Conservation (phyloP, 2,329 filamentous ascomycete species). For the Alternaria postmessia region DNA sequence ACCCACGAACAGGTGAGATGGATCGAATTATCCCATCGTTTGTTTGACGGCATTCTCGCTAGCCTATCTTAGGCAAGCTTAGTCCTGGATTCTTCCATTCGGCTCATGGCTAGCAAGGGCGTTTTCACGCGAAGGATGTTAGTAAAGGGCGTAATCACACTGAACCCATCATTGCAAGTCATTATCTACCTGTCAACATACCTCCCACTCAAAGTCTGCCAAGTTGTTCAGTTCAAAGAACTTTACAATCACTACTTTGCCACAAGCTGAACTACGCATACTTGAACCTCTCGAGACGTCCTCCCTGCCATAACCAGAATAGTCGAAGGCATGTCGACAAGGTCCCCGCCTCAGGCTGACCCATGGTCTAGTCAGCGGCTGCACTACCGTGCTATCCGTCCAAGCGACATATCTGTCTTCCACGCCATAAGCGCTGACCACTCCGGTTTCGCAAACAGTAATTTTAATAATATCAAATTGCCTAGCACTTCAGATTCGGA, state of each 20-base stretch:
- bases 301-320: neutral
- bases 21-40: too few relatives aligned
- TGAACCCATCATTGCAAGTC: neutral
- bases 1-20: neutral
- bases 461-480: slow-evolving; percentile 29
- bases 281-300: neutral
- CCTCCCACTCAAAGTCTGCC: neutral
- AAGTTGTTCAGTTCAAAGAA: neutral
- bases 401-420: slow-evolving; percentile 36
- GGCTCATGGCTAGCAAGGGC: neutral
- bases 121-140: neutral
- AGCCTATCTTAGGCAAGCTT: neutral
- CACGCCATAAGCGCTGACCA: slow-evolving; percentile 33
- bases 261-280: neutral
- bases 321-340: neutral
- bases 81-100: neutral
- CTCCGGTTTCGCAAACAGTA: slow-evolving; percentile 38
- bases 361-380: slow-evolving; percentile 28
- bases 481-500: slow-evolving; percentile 22
- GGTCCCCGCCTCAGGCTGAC: neutral
- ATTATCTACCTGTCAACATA: neutral
- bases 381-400: slow-evolving; percentile 35
- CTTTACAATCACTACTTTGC: neutral
- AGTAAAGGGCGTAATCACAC: neutral
- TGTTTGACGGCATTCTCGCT: too few relatives aligned